Base-by-base conservation (phyloP, 495 filamentous ascomycete genomes). In the Aspergillus nanangensis region DNA sequence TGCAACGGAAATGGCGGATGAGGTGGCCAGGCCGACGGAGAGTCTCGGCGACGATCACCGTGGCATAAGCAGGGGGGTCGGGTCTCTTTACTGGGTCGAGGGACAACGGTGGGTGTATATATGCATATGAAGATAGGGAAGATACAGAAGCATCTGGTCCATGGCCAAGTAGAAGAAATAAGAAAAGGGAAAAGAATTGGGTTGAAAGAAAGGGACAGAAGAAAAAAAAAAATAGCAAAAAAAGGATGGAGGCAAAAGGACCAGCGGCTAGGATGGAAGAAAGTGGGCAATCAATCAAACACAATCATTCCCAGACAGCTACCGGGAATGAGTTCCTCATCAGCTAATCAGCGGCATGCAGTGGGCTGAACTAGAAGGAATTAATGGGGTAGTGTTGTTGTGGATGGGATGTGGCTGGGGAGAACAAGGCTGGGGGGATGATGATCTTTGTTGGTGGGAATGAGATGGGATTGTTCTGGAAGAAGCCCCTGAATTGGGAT, bases 1-100 rank as follows among this genome's bases (percentile, higher is more conserved):
- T 36, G 42, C 27, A 24, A 38, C 41, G 51, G 48, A 51, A 44
- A 40, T 37, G 47, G 41, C 45, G 45, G 51, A 47, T 45, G 21
- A 38, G 27, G 33, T 27, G 31, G 47, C 11, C 40, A 45, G 41
- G 47, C 24, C 33, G 47, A 19, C 13, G 20, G 29, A 40, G 14
- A 41, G 25, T 19, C 27, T 32, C 23, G 40, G 23, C 40, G 40
- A 32, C 17, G 40, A 31, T 32, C 40, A 41, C 8, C 15, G 14
- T 39, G 37, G 23, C 37, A 39, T 39, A 20, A 34, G 32, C 32
- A 14, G 32, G n/a, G n/a, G 32, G 18, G 4, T 13, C n/a, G 10
- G 32, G 29, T 4, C 32, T n/a, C 11, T 34, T 11, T 5, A 4
- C n/a, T 13, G 32, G 18, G 32, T 41, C 39, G 18, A 33, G 17